Evolutionary conservation across 129 eudicot species (phyloP), one percentile per base, ranked within the genome.

Genomic region (Calendula officinalis): DNA sequence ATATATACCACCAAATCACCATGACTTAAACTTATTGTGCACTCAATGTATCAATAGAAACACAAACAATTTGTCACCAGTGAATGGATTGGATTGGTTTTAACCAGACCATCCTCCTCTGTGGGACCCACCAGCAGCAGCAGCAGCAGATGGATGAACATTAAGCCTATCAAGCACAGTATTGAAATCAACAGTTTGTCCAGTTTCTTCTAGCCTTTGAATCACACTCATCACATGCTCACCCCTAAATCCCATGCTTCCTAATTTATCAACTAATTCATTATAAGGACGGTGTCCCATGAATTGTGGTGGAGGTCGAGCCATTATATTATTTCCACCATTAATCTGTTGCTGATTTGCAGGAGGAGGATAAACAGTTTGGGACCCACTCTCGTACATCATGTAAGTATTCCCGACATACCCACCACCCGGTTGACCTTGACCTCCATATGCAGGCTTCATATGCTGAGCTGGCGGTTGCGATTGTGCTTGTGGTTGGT

Each of bases 171-270:
- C 97, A 3, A 89, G 94, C 75, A 89, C 97, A 0, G 94, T 38
- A 49, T 89, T 85, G 58, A 89, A 89, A 69, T 89, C 97, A 52
- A 89, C 78, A 32, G 94, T 66, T 68, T 86, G 90, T 35, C 97
- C 97, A 52, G 77, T 89, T 59, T 89, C 97, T 62, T 89, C 94
- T 32, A 89, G 84, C 95, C 95, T 81, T 78, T 89, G 97, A 62
- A 89, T 89, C 46, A 83, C 80, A 36, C 77, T 54, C n/a, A 65
- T 74, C 34, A 85, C 90, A 34, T 89, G 94, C 14, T 89, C 97
- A 22, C 90, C 86, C 68, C 97, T 76, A 49, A 75, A 89, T 30
- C 97, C 97, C 97, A 89, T 89, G 81, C 82, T 83, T 56, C 78
- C 88, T 75, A 89, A 41, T 74, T 89, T 83, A 77, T 89, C 94